Evolutionary conservation across 306 rosid genomes (phyloP), one percentile per base, ranked within the genome.

Genomic region (Glycyrrhiza uralensis): DNA sequence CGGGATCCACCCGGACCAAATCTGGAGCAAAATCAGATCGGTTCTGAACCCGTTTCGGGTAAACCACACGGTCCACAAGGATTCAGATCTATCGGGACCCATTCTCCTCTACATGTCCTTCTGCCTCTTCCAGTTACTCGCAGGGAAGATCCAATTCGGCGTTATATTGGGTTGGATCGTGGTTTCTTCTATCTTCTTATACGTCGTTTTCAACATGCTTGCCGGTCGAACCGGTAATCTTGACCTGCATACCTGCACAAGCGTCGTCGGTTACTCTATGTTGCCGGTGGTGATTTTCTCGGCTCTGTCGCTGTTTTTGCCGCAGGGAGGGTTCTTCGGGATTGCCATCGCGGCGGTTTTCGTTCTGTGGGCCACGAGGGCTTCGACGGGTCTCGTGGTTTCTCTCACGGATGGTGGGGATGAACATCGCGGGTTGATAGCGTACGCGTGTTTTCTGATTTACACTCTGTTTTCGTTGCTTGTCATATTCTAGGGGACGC

Each of bases 121-220:
- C 3, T 88, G 96, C 68, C 93, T 95, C 57, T 95, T 92, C 63
- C 99, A 95, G 41, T 69, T 95, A 60, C 97, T 95, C n/a, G 97
- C 88, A 0, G 97, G 99, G 1, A 95, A 95, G 80, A 89, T 95
- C 75, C 99, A 91, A 72, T 95, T 95, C 36, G 99, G 99, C 33
- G 97, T 95, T 11, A 95, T 95, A 4, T 71, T 95, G 32, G 97
- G 97, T 49, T 95, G 97, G 99, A 91, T 95, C 80, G 97, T 91
- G 18, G 99, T 92, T 8, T 86, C 96, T 0, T 95, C 97, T 5
- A 84, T 89, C 49, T 95, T 95, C 63, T 76, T 95, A n/a, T 95
- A 95, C 75, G 87, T 84, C 9, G 99, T 95, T 39, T 95, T 88
- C 84, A 91, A 95, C 83, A 95, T 95, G 97, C 68, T 95, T 44